phyloP scores from a whole-genome alignment of 2,329 filamentous ascomycete species.

The Bipolaris sorokiniana region DNA sequence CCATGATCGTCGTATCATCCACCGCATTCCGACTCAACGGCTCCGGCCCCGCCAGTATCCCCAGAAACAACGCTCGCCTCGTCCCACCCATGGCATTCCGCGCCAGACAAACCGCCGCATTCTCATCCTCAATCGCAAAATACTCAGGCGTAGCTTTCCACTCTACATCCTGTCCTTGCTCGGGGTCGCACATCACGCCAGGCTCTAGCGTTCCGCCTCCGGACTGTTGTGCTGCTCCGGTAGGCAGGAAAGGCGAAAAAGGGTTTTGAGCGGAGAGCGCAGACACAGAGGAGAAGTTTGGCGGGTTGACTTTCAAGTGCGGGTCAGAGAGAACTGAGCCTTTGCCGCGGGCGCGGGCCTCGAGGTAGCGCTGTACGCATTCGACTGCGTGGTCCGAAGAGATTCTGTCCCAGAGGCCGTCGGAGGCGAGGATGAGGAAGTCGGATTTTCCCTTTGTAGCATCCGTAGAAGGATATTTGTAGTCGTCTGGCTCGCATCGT shows the following conservation, averaged over 20 bases:
- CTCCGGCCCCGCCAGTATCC: conserved; percentile 43
- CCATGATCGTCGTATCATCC: conserved; percentile 61
- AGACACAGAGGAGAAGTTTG: conserved; percentile 10
- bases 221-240: not conserved
- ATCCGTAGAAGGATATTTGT: not conserved
- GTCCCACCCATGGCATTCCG: conserved; percentile 61
- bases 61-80: conserved; percentile 49
- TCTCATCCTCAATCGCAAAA: conserved; percentile 59
- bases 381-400: conserved; percentile 64
- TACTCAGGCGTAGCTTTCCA: conserved; percentile 52
- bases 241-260: not conserved
- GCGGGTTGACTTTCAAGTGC: conserved; percentile 8
- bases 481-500: conserved; percentile 32
- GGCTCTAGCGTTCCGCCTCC: conserved; percentile 28
- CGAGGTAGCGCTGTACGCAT: conserved; percentile 63
- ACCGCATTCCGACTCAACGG: conserved; percentile 50
- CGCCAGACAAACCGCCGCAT: conserved; percentile 59
- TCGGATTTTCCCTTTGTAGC: conserved; percentile 45
- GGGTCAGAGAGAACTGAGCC: conserved; percentile 30
- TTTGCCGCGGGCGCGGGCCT: conserved; percentile 41
- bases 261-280: not conserved
- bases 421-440: conserved; percentile 70
- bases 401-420: conserved; percentile 70
- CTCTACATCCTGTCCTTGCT: conserved; percentile 46
- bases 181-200: conserved; percentile 43